Conservation (phyloP, 2,329 filamentous ascomycete genomes). For the Elsinoe necatrix region DNA sequence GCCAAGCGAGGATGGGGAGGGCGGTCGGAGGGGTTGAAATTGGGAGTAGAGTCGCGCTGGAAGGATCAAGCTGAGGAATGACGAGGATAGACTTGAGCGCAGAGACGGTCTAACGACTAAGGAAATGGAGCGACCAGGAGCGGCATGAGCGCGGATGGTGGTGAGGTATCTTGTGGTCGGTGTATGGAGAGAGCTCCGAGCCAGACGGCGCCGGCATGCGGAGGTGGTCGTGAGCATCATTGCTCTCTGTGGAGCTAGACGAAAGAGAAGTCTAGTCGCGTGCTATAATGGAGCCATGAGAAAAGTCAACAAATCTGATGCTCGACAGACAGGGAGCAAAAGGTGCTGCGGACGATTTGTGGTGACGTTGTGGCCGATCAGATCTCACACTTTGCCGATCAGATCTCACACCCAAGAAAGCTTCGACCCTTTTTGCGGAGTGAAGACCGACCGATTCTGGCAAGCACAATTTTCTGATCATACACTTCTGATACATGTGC, state of each 20-base stretch:
- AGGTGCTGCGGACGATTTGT: neutral
- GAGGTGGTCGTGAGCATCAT: constrained; percentile 8
- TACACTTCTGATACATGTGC: neutral
- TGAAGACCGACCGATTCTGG: neutral
- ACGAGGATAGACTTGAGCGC: neutral
- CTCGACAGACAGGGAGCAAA: neutral
- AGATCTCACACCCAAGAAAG: neutral
- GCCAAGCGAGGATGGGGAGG: constrained; percentile 69
- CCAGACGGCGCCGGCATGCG: neutral
- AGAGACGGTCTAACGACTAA: neutral
- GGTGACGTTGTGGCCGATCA: constrained; percentile 9
- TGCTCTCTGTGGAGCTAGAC: neutral
- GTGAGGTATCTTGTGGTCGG: neutral
- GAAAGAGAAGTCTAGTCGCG: neutral
- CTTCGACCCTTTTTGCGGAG: neutral
- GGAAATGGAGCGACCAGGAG: neutral
- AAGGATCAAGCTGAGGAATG: neutral
- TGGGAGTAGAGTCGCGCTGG: constrained; percentile 23
- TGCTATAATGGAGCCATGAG: constrained; percentile 7
- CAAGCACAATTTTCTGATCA: neutral
- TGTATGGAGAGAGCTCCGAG: neutral
- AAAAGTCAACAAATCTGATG: neutral
- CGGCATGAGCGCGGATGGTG: neutral
- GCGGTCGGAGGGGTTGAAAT: constrained; percentile 49
- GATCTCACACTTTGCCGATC: neutral